Percentiles rank a stretch among this genome's conserved stretches.
Evolutionary conservation across 2,329 filamentous ascomycete genomes (phyloP).

Genomic region (Pseudogymnoascus sp.): DNA sequence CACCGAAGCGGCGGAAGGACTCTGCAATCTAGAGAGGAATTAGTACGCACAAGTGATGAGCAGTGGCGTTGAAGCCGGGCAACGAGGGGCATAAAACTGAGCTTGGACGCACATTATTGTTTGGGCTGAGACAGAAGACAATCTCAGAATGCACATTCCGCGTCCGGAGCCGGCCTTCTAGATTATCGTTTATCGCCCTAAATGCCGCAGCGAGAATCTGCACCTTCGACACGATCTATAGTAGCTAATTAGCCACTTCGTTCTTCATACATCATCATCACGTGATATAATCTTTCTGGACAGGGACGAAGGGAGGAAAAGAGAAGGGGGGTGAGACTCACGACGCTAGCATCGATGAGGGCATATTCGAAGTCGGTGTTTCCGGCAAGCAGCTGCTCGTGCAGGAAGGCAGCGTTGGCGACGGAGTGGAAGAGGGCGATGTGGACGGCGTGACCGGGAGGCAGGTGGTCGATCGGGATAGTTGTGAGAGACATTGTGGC

Average conservation of each 20-base stretch:
- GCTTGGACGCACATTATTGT: slow-evolving; percentile 41
- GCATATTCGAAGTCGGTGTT: slow-evolving; percentile 89
- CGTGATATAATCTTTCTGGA: slow-evolving; percentile 11
- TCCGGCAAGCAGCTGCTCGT: slow-evolving; percentile 74
- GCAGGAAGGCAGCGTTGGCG: slow-evolving; percentile 68
- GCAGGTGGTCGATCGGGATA: slow-evolving; percentile 68
- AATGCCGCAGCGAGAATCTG: slow-evolving; percentile 45
- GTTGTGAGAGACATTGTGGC: slow-evolving; percentile 48
- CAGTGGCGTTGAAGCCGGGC: neutral
- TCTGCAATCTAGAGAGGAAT: slow-evolving; percentile 65
- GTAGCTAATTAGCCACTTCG: neutral
- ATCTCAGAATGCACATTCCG: slow-evolving; percentile 50
- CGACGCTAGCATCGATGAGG: slow-evolving; percentile 77
- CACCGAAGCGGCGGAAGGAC: slow-evolving; percentile 81
- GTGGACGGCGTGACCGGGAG: slow-evolving; percentile 59
- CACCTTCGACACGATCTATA: slow-evolving; percentile 39
- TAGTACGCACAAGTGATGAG: neutral
- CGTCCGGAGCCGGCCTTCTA: slow-evolving; percentile 37
- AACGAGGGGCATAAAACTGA: neutral
- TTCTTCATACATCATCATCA: slow-evolving; percentile 9
- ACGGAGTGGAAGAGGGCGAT: slow-evolving; percentile 70
- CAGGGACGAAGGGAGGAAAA: neutral
- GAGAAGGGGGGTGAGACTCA: slow-evolving; percentile 32
- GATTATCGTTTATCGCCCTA: slow-evolving; percentile 41
- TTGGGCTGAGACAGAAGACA: slow-evolving; percentile 47